phyloP scores from a whole-genome alignment of 768 basidiomycete genomes.

The Lactifluus hygrophoroides region DNA sequence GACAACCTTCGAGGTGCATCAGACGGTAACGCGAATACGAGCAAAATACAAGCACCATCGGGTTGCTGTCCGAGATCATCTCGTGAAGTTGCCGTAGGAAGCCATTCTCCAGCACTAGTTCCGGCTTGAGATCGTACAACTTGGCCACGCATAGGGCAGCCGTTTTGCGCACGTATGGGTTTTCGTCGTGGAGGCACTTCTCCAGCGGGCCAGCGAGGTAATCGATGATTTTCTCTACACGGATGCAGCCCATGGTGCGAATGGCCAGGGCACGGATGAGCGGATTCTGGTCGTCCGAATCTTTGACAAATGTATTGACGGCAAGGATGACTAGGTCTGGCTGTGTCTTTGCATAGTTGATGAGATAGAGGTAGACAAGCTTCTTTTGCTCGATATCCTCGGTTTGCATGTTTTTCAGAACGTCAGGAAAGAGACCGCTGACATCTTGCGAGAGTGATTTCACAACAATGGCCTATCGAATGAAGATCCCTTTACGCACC shows the following conservation, averaged over 20 bases:
- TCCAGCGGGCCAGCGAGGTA: slow-evolving; percentile 95
- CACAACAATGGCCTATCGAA: neutral
- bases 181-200: slow-evolving; percentile 88
- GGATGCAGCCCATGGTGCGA: slow-evolving; percentile 94
- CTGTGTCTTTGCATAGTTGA: slow-evolving; percentile 99
- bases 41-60: slow-evolving; percentile 63
- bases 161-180: slow-evolving; percentile 97
- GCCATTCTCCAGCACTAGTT: slow-evolving; percentile 89
- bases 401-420: slow-evolving; percentile 99
- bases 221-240: slow-evolving; percentile 98
- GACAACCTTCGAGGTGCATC: slow-evolving; percentile 66
- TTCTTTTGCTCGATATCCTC: slow-evolving; percentile 99
- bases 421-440: slow-evolving; percentile 93
- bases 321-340: slow-evolving; percentile 98
- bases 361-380: slow-evolving; percentile 97
- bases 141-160: slow-evolving; percentile 97
- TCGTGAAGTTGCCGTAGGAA: slow-evolving; percentile 85
- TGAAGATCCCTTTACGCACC: slow-evolving; percentile 38
- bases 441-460: slow-evolving; percentile 46
- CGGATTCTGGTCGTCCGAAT: slow-evolving; percentile 93
- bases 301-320: slow-evolving; percentile 98
- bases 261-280: slow-evolving; percentile 94
- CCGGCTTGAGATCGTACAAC: slow-evolving; percentile 93
- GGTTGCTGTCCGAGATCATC: slow-evolving; percentile 92
- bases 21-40: neutral